Evolutionary conservation across 306 rosid genomes (phyloP).

Genomic region (Cajanus cajan): DNA sequence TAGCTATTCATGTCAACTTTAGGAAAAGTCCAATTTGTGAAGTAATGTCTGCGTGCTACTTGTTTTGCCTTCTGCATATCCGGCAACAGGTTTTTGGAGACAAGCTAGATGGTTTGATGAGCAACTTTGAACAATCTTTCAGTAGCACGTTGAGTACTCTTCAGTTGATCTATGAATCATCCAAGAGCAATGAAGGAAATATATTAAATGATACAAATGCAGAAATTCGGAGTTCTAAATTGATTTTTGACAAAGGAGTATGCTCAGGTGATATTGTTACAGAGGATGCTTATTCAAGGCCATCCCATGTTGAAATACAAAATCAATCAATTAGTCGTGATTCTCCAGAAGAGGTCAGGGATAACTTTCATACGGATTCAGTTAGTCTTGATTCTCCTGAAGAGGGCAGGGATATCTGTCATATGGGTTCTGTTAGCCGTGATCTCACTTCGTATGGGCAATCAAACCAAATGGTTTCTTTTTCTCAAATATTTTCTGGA

Average conservation of each 20-base stretch:
- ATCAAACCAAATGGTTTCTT: slow-evolving; percentile 45
- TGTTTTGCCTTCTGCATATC: slow-evolving; percentile 41
- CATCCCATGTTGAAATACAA: slow-evolving; percentile 13
- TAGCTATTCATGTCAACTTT: slow-evolving; percentile 32
- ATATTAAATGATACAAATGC: slow-evolving; percentile 22
- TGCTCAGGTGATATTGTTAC: slow-evolving; percentile 28
- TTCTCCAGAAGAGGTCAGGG: slow-evolving; percentile 32
- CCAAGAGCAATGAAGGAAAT: slow-evolving; percentile 31
- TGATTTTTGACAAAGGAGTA: slow-evolving; percentile 34
- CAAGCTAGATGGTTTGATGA: slow-evolving; percentile 61
- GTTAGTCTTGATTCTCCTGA: slow-evolving; percentile 25
- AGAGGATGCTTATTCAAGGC: slow-evolving; percentile 39
- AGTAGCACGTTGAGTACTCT: slow-evolving; percentile 81
- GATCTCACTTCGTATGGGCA: slow-evolving; percentile 47
- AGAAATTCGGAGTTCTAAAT: slow-evolving; percentile 32
- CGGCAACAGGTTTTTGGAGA: slow-evolving; percentile 76
- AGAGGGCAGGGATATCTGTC: slow-evolving; percentile 37
- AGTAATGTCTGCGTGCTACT: slow-evolving; percentile 32
- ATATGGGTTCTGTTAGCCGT: slow-evolving; percentile 34
- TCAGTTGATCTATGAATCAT: slow-evolving; percentile 55
- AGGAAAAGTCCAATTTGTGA: slow-evolving; percentile 43
- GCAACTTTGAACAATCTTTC: slow-evolving; percentile 83
- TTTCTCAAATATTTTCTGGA: slow-evolving; percentile 38
- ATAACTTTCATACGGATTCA: slow-evolving; percentile 33
- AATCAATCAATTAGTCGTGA: slow-evolving; percentile 36